Evolutionary conservation across 163 green algal species (phyloP), one percentile per base, ranked within the genome.

Genomic region (Coccomyxa subellipsoidea): DNA sequence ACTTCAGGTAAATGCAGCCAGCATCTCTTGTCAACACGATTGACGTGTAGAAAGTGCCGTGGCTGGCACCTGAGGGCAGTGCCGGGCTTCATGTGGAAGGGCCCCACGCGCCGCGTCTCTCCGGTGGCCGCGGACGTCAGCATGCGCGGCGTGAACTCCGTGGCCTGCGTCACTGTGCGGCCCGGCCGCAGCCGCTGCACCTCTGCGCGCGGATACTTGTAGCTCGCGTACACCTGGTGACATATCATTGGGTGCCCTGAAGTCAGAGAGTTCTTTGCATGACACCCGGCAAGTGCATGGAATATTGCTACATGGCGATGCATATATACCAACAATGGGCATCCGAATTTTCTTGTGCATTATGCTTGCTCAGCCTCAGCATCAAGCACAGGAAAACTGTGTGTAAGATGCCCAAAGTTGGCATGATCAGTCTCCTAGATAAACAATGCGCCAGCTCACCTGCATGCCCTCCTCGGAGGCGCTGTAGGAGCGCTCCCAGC

Each of bases 141-240:
- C 80, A 84, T 80, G 80, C 53, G 12, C n/a, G 80, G 71, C 40
- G 36, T 76, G 34, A 84, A 76, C 27, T 32, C 29, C 25, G 9
- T 38, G 23, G 71, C 80, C 40, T 29, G 18, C 6, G 15, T 25
- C 31, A 84, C 47, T 2, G n/a, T 6, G 35, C 12, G 23, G 7
- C 80, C 80, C 34, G 80, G 71, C 9, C 47, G 23, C 71, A 84
- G 34, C 21, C 18, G 21, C 2, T 80, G 40, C 29, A 84, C 36
- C 38, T 79, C 54, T 15, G 40, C n/a, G 23, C 80, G 72, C 80
- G 73, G 80, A 53, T 84, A 84, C 80, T 84, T 84, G 72, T 80
- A 80, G 32, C 36, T 53, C 3, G 72, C 80, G 39, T 84, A 84
- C 32, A 84, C 72, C 40, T 79, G 71, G n/a, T n/a, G n/a, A n/a